Base-by-base conservation (phyloP, 1,284 basidiomycete genomes). In the Ceratobasidium papillatum region DNA sequence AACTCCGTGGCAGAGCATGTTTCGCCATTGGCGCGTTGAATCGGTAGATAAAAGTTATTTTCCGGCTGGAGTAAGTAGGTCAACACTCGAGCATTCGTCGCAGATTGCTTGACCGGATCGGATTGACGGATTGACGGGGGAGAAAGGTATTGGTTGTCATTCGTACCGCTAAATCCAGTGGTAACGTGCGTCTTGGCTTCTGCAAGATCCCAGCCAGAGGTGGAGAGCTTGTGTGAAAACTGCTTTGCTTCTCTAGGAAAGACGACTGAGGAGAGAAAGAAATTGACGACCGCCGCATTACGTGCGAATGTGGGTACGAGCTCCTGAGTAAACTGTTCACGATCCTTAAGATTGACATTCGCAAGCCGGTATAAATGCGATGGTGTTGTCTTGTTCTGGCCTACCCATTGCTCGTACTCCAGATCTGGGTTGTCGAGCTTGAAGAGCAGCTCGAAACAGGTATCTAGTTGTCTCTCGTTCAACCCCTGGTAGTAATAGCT, bases 81-180 rank as follows among this genome's bases (percentile, higher is more conserved):
- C n/a, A 88, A 80, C 0, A 88, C 87, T 71, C 82, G 82, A 0
- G 87, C 87, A 64, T 87, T 88, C 0, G 87, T 88, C 25, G 81
- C 79, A 0, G 78, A 80, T 73, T 88, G 86, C 34, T 82, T 80
- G 0, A 81, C 76, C 0, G 82, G 82, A 74, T 88, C 85, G 0
- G 77, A 65, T 73, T 88, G 87, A 0, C 75, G 76, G 49, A 88
- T 86, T 0, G 84, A 84, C 0, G 81, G 80, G 0, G 87, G 87
- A 2, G 88, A 79, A 0, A 89, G 78, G 74, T 86, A 84, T 54
- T 80, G 82, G 45, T 84, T 84, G 77, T 89, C 87, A 58, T 88
- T 89, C 0, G 87, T 88, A 11, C 88, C 87, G 54, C 86, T 88
- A 77, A 89, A 89, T 0, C 88, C 88, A 4, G 86, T 88, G 3